Evolutionary conservation across 768 basidiomycete genomes (phyloP).

Genomic region (Rickenella mellea): DNA sequence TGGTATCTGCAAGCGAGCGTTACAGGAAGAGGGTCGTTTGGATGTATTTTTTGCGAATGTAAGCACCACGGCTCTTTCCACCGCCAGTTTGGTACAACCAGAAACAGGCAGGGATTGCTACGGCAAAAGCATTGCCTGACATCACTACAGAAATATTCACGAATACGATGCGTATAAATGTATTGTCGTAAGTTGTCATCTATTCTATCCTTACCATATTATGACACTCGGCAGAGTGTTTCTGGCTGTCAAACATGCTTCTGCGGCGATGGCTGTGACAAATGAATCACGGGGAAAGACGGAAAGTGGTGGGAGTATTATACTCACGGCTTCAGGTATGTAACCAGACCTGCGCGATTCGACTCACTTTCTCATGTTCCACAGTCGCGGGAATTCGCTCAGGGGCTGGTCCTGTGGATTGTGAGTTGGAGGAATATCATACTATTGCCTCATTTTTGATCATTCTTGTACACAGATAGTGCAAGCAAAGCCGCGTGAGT

Average conservation of each 20-base stretch:
- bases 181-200: slow-evolving; percentile 36
- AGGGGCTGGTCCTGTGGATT: slow-evolving; percentile 75
- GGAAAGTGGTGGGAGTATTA: slow-evolving; percentile 68
- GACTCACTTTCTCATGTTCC: neutral
- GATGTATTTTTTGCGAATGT: slow-evolving; percentile 97
- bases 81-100: neutral
- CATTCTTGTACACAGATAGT: slow-evolving; percentile 46
- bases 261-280: slow-evolving; percentile 66
- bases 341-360: slow-evolving; percentile 4
- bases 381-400: slow-evolving; percentile 75
- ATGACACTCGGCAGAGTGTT: slow-evolving; percentile 52
- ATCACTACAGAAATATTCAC: slow-evolving; percentile 60
- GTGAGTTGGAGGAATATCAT: slow-evolving; percentile 31
- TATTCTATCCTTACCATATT: neutral
- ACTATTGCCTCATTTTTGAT: slow-evolving; percentile 1
- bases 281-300: slow-evolving; percentile 64
- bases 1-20: slow-evolving; percentile 57
- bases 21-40: slow-evolving; percentile 74
- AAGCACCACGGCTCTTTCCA: slow-evolving; percentile 16
- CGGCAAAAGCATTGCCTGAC: slow-evolving; percentile 32
- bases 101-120: slow-evolving; percentile 58
- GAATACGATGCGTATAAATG: slow-evolving; percentile 71
- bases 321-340: slow-evolving; percentile 78
- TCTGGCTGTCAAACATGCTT: slow-evolving; percentile 81
- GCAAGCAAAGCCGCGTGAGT: slow-evolving; percentile 89